Percentiles rank a stretch among this genome's conserved stretches.
Conservation (phyloP, 2,329 filamentous ascomycete genomes). For the Xylariales sp. region DNA sequence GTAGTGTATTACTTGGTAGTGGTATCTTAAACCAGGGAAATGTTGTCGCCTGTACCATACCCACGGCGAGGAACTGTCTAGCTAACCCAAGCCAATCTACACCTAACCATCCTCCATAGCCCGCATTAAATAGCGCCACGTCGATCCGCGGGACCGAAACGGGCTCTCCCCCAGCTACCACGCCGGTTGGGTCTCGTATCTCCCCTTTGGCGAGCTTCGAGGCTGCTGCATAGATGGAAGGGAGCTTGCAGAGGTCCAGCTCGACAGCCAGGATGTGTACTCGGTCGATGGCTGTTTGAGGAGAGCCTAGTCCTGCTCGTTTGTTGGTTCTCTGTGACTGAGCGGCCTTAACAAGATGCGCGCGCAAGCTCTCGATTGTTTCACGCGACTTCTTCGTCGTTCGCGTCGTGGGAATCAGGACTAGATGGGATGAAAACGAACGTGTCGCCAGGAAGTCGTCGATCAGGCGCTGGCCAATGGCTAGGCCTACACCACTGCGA, state of each 20-base stretch:
- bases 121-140: constrained; percentile 78
- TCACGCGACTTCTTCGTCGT: constrained; percentile 67
- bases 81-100: constrained; percentile 63
- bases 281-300: constrained; percentile 39
- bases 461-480: constrained; percentile 77
- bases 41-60: constrained; percentile 64
- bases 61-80: constrained; percentile 47
- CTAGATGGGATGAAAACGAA: constrained; percentile 62
- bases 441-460: constrained; percentile 78
- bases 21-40: constrained; percentile 75
- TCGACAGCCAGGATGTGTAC: constrained; percentile 56
- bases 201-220: constrained; percentile 38
- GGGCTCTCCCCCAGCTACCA: constrained; percentile 28
- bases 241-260: constrained; percentile 57
- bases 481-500: constrained; percentile 77
- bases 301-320: constrained; percentile 36
- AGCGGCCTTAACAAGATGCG: constrained; percentile 52
- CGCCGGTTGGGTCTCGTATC: constrained; percentile 38
- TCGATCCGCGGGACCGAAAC: constrained; percentile 68
- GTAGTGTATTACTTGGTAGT: constrained; percentile 38
- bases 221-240: constrained; percentile 45
- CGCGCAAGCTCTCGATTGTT: constrained; percentile 61
- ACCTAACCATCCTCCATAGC: constrained; percentile 81
- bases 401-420: constrained; percentile 81
- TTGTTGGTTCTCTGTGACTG: constrained; percentile 30